Conservation (phyloP, 306 rosid genomes). For the Fragaria ananassa region DNA sequence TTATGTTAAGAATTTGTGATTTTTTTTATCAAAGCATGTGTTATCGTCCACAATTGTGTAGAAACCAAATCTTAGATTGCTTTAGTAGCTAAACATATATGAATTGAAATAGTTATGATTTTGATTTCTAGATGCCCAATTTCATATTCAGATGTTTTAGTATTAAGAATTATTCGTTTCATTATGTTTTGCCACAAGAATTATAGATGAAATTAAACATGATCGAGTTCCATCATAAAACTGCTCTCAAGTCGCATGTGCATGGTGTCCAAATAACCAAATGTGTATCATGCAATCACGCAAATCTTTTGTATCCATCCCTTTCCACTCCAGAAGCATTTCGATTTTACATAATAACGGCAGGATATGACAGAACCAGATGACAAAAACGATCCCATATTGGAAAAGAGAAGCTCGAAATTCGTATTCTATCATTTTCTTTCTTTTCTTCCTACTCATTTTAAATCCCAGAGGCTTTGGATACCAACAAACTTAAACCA, state of each 20-base stretch:
- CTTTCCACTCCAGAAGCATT: slow-evolving; percentile 9
- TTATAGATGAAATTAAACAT: neutral
- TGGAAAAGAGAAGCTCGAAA: slow-evolving; percentile 8
- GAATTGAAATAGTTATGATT: too few species aligned
- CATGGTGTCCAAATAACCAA: neutral
- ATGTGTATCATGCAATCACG: slow-evolving; percentile 8
- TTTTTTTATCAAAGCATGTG: too few species aligned
- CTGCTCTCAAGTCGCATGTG: neutral
- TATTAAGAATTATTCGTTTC: neutral
- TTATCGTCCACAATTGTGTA: too few species aligned
- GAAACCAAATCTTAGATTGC: too few species aligned
- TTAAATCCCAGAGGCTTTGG: slow-evolving; percentile 7
- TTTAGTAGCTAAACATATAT: too few species aligned
- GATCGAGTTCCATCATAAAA: neutral
- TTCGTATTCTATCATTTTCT: slow-evolving; percentile 25
- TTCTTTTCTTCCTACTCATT: neutral
- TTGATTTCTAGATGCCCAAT: too few species aligned
- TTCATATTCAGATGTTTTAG: too few species aligned
- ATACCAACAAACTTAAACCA: slow-evolving; percentile 28
- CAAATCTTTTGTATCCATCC: slow-evolving; percentile 3
- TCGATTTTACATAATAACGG: slow-evolving; percentile 12
- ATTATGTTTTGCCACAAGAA: neutral
- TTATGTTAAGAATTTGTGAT: too few species aligned
- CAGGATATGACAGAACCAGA: slow-evolving; percentile 24
- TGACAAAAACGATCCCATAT: slow-evolving; percentile 34